Conservation (phyloP, 768 basidiomycete species). For the Cytidiella melzeri region DNA sequence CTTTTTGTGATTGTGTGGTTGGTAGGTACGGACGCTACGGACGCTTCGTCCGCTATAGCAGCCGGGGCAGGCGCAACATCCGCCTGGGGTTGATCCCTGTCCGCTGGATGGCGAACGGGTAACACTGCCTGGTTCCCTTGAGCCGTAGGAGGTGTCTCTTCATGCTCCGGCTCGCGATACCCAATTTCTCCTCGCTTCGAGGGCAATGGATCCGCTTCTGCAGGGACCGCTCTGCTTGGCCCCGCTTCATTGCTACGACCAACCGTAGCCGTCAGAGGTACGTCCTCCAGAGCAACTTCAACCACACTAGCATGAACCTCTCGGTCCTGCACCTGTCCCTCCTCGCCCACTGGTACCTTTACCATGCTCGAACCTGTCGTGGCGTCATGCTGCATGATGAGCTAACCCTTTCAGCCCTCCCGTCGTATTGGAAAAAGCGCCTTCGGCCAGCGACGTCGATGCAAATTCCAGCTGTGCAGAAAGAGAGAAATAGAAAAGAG, state of each 20-base stretch:
- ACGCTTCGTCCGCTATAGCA: conserved; percentile 5
- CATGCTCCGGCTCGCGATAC: conserved; percentile 39
- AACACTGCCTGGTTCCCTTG: conserved; percentile 18
- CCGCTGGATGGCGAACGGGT: conserved; percentile 48
- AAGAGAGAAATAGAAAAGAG: not conserved
- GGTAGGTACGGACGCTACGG: not conserved
- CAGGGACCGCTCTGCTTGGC: not conserved
- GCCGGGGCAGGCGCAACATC: conserved; percentile 16
- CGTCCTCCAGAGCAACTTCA: not conserved
- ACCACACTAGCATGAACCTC: not conserved
- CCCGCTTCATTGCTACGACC: not conserved
- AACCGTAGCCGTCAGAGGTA: not conserved
- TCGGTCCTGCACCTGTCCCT: not conserved
- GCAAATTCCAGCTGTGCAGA: conserved; percentile 3
- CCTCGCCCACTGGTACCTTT: too few relatives aligned
- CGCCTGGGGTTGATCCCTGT: conserved; percentile 25
- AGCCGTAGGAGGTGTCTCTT: conserved; percentile 1
- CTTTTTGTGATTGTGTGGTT: conserved; percentile 13
- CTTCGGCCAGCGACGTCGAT: conserved; percentile 6
- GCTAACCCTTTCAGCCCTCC: not conserved
- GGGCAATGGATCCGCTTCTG: conserved; percentile 56
- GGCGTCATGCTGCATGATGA: not conserved
- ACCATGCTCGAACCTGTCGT: not conserved
- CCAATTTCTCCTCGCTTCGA: conserved; percentile 63
- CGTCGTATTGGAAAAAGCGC: not conserved